A percentile compares a stretch with the other conserved stretches of the same genome.
phyloP scores from a whole-genome alignment of 148 eudicot species.

The Drosera capensis region DNA sequence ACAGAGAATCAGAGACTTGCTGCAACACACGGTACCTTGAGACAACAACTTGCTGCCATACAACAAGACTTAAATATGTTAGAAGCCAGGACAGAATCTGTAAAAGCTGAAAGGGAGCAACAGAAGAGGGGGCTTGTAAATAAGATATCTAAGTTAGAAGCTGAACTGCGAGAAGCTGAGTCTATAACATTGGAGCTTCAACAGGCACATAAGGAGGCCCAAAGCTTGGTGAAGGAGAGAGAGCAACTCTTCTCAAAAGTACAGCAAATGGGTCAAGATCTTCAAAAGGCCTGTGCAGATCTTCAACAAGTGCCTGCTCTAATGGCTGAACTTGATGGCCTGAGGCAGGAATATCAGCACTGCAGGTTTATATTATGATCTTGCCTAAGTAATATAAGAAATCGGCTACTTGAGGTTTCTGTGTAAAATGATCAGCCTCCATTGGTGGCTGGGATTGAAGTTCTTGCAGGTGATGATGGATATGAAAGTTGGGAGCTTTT shows the following conservation, averaged over 20 bases:
- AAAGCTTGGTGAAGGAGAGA: slow-evolving; percentile 56
- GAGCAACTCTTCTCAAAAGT: slow-evolving; percentile 65
- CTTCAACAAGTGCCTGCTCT: slow-evolving; percentile 60
- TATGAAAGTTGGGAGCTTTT: no score
- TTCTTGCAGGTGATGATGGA: no score
- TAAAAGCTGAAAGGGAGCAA: slow-evolving; percentile 69
- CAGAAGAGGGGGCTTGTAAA: slow-evolving; percentile 54
- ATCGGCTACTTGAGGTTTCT: no score
- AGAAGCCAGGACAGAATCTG: slow-evolving; percentile 46
- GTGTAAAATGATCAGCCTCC: no score
- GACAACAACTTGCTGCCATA: slow-evolving; percentile 84
- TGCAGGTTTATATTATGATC: slow-evolving; percentile 51
- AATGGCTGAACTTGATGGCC: slow-evolving; percentile 62
- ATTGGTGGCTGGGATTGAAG: no score
- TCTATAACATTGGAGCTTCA: slow-evolving; percentile 65
- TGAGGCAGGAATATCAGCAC: slow-evolving; percentile 82
- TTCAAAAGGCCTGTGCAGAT: slow-evolving; percentile 58
- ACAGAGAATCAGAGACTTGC: slow-evolving; percentile 91
- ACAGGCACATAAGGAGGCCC: slow-evolving; percentile 73
- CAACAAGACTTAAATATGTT: slow-evolving; percentile 69
- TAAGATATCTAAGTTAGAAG: slow-evolving; percentile 61
- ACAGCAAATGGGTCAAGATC: slow-evolving; percentile 50
- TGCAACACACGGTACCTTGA: slow-evolving; percentile 66
- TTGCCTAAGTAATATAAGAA: no score
- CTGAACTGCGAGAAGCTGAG: slow-evolving; percentile 55